Conservation (phyloP, 2,329 filamentous ascomycete genomes). For the Fusarium liriodendri region DNA sequence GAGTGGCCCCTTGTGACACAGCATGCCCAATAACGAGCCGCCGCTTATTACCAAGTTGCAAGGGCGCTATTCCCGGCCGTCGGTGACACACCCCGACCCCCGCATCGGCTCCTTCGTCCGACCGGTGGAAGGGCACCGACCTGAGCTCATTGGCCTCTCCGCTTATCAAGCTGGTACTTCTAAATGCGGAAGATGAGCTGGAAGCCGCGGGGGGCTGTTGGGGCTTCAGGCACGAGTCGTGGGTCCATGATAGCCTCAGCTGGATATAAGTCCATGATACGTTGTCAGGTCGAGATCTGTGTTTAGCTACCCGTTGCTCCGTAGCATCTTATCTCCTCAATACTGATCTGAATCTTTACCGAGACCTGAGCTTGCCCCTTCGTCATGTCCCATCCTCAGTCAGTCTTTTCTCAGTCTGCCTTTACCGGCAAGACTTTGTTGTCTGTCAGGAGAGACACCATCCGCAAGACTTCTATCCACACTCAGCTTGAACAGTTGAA, state of each 20-base stretch:
- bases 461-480: constrained; percentile 16
- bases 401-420: constrained; percentile 13
- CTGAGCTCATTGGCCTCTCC: constrained; percentile 1
- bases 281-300: not conserved
- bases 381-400: constrained; percentile 30
- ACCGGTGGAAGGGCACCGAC: not conserved
- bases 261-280: constrained; percentile 14
- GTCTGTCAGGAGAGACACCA: not conserved
- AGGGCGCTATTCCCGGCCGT: constrained; percentile 6
- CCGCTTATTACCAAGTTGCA: not conserved
- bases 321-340: not conserved
- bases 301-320: not conserved
- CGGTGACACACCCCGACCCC: constrained; percentile 6
- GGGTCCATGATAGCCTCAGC: constrained; percentile 7
- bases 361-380: not conserved
- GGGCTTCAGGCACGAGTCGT: not conserved
- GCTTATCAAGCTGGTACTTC: not conserved
- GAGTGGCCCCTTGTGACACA: not conserved
- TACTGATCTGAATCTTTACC: not conserved
- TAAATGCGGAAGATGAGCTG: not conserved
- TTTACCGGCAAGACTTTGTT: constrained; percentile 8
- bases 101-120: constrained; percentile 6
- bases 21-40: not conserved
- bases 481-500: constrained; percentile 66
- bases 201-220: not conserved